Percentiles rank a stretch among this genome's conserved stretches.
phyloP scores from a whole-genome alignment of 306 rosid species.

The Parietaria judaica region DNA sequence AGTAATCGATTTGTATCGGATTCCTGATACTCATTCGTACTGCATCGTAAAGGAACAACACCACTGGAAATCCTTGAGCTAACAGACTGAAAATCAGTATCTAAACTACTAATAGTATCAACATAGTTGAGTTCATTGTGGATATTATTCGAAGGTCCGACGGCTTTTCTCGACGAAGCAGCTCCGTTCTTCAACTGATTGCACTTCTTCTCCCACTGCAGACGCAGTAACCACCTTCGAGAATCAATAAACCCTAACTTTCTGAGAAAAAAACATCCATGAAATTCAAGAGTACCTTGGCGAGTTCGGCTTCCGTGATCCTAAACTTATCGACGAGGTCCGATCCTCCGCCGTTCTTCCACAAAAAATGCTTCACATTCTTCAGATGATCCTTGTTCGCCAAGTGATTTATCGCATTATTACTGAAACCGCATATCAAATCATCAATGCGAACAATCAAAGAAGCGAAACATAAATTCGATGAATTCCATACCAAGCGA shows the following conservation, averaged over 20 bases:
- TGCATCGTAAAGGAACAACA: constrained; percentile 85
- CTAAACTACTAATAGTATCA: constrained; percentile 59
- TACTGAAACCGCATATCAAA: constrained; percentile 27
- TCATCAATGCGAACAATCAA: too few relatives aligned
- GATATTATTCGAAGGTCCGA: constrained; percentile 78
- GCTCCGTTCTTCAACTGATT: constrained; percentile 30
- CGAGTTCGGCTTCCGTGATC: constrained; percentile 45
- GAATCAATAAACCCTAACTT: neutral
- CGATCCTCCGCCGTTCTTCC: constrained; percentile 65
- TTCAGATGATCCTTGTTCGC: constrained; percentile 59
- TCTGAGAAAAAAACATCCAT: neutral
- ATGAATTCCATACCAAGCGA: constrained; percentile 40
- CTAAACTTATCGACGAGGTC: constrained; percentile 42
- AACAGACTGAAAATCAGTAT: constrained; percentile 44
- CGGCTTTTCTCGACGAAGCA: constrained; percentile 24
- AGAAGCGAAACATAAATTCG: neutral
- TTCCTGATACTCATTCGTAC: constrained; percentile 91
- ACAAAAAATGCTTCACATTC: constrained; percentile 74
- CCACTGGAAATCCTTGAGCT: constrained; percentile 51
- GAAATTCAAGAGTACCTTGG: constrained; percentile 40
- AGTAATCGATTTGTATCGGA: constrained; percentile 39
- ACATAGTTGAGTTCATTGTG: constrained; percentile 59
- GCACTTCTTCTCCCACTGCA: constrained; percentile 91
- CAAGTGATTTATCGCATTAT: constrained; percentile 64
- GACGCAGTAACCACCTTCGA: constrained; percentile 11